Evolutionary conservation across 2,329 filamentous ascomycete genomes (phyloP), one percentile per base, ranked within the genome.

Genomic region (Epichloe bromicola): DNA sequence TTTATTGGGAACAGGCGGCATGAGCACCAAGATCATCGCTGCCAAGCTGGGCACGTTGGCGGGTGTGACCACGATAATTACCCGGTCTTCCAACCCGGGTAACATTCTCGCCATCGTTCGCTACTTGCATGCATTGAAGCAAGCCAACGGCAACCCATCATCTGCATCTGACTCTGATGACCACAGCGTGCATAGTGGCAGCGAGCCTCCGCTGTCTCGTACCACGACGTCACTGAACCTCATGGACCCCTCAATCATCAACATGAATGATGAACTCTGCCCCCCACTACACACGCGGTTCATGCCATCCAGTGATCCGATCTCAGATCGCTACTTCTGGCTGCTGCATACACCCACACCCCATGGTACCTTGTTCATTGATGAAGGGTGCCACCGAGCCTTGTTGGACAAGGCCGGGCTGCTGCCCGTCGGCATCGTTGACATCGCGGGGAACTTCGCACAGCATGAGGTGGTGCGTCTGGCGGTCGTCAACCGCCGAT

Each of bases 11-110:
- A 98, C 93, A 2, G 93, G 93, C 19, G 93, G 93, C 43, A 98
- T 98, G 93, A 84, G 85, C 56, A 98, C 93, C 53, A 98, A 98
- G 71, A 95, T 98, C 59, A 83, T 94, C 26, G 93, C 93, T 49
- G 93, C 93, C 26, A 82, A 87, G 50, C 77, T 98, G 39, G 93
- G 91, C 36, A 96, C 90, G 6, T 93, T 90, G 37, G 93, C 89
- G 12, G 93, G 93, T 44, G 91, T 97, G 37, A 97, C 89, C 1
- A 97, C 93, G 3, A 80, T 98, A 62, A 97, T 98, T 62, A 95
- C 93, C 8, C 83, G 86, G 57, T 95, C 88, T 52, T 93, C 86
- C n/a, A 90, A 86, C 55, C 93, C 93, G 0, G 89, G 88, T 23
- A 97, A 97, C 63, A 90, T 98, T 53, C 74, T 83, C 57, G 83